phyloP scores from a whole-genome alignment of 2,329 filamentous ascomycete genomes.

The Tetracladium maxilliforme region DNA sequence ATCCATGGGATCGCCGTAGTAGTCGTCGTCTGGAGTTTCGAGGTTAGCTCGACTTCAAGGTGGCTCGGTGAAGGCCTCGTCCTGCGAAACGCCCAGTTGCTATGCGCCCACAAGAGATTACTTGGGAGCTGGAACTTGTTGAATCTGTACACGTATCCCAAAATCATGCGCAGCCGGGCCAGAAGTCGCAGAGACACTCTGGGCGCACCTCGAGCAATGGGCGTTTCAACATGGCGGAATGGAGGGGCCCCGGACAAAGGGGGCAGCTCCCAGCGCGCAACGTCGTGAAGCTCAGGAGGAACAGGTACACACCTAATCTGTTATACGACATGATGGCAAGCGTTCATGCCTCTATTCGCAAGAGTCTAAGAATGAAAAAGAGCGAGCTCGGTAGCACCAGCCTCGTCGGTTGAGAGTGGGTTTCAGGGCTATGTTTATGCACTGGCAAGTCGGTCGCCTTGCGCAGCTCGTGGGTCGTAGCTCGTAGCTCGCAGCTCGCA shows the following conservation, averaged over 20 bases:
- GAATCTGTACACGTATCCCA: not conserved
- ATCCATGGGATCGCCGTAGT: constrained; percentile 45
- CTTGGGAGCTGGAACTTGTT: not conserved
- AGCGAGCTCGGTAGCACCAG: too few relatives aligned
- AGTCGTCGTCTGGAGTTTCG: constrained; percentile 35
- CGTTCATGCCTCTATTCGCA: too few relatives aligned
- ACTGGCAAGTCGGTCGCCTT: too few relatives aligned
- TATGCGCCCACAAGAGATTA: constrained; percentile 1
- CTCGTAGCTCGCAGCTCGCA: constrained; percentile 1
- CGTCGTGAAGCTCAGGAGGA: not conserved
- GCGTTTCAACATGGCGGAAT: not conserved
- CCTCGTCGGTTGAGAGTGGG: too few relatives aligned
- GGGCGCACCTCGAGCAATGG: constrained; percentile 3
- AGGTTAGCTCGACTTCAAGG: not conserved
- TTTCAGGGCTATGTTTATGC: too few relatives aligned
- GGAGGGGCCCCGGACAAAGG: not conserved
- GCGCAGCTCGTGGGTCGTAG: too few relatives aligned
- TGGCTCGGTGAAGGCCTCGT: constrained; percentile 8
- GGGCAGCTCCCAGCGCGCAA: not conserved
- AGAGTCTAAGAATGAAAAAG: too few relatives aligned
- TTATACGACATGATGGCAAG: constrained; percentile 71
- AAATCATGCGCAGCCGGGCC: constrained; percentile 8
- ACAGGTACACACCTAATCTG: constrained; percentile 45
- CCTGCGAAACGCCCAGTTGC: constrained; percentile 1
- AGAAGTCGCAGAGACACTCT: constrained; percentile 6